A percentile compares a stretch with the other conserved stretches of the same genome.
Evolutionary conservation across 768 basidiomycete species (phyloP).

Genomic region (Russula vinacea): DNA sequence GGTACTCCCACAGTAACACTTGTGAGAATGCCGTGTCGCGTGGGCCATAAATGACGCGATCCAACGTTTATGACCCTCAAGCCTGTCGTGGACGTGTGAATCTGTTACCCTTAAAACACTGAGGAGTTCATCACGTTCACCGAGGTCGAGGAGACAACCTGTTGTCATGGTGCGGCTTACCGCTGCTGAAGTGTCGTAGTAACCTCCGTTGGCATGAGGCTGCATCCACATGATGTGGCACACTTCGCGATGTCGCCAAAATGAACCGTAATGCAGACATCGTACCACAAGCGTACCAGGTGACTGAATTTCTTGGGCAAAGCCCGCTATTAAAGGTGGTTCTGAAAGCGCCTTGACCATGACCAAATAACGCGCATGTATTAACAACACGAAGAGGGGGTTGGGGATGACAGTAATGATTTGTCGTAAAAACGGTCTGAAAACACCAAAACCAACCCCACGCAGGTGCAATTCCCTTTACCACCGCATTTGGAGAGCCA

Average conservation of each 20-base stretch:
- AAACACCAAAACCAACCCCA: no score
- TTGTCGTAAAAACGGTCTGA: no score
- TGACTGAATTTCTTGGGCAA: not conserved
- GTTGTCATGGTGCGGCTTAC: slow-evolving; percentile 11
- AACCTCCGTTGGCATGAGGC: not conserved
- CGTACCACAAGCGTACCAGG: no score
- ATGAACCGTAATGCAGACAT: not conserved
- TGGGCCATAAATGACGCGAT: slow-evolving; percentile 1
- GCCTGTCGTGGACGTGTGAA: slow-evolving; percentile 4
- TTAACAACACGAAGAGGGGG: not conserved
- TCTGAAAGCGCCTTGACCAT: not conserved
- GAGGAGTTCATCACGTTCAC: not conserved
- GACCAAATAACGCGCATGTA: not conserved
- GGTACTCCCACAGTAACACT: not conserved
- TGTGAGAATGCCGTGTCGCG: slow-evolving; percentile 18
- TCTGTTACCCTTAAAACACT: not conserved
- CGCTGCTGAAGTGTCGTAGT: not conserved
- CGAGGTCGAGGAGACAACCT: not conserved
- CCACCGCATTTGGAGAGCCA: no score
- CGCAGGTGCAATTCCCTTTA: no score
- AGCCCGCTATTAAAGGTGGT: not conserved
- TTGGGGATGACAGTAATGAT: no score
- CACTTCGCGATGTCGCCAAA: not conserved
- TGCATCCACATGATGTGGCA: not conserved
- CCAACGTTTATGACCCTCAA: slow-evolving; percentile 9